phyloP scores from a whole-genome alignment of 2,329 filamentous ascomycete genomes.

The Fusarium secorum region DNA sequence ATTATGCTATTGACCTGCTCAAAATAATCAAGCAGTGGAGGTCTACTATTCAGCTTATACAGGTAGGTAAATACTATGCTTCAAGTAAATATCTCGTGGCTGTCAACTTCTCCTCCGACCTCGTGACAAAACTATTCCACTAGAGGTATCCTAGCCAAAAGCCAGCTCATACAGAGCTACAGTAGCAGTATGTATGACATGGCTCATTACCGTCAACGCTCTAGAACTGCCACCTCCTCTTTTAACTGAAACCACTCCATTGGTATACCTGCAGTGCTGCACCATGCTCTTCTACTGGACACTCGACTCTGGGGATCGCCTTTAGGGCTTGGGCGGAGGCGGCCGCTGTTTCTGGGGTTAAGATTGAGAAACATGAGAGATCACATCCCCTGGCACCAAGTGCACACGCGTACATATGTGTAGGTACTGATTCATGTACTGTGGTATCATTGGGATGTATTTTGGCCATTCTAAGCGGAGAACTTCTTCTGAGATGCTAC shows the following conservation, averaged over 20 bases:
- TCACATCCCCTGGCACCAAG: background rate
- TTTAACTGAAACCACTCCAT: constrained; percentile 20
- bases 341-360: constrained; percentile 16
- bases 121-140: background rate
- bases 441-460: background rate
- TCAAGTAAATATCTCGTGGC: constrained; percentile 6
- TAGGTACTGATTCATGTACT: background rate
- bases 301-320: background rate
- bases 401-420: constrained; percentile 5
- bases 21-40: background rate
- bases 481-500: constrained; percentile 14
- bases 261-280: background rate
- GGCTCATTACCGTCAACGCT: background rate
- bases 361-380: constrained; percentile 5
- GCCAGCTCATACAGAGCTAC: background rate
- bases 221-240: constrained; percentile 1
- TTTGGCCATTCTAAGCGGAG: background rate
- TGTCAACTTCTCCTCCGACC: background rate
- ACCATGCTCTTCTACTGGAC: constrained; percentile 9
- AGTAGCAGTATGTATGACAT: background rate
- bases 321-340: background rate
- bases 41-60: background rate
- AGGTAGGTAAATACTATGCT: background rate
- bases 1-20: constrained; percentile 1
- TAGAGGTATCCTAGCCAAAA: background rate